These are phyloP conservation scores for Kalmanozyma brasiliensis DNA, from an alignment of 1,284 basidiomycete species.

Conservation along the genomic window DNA sequence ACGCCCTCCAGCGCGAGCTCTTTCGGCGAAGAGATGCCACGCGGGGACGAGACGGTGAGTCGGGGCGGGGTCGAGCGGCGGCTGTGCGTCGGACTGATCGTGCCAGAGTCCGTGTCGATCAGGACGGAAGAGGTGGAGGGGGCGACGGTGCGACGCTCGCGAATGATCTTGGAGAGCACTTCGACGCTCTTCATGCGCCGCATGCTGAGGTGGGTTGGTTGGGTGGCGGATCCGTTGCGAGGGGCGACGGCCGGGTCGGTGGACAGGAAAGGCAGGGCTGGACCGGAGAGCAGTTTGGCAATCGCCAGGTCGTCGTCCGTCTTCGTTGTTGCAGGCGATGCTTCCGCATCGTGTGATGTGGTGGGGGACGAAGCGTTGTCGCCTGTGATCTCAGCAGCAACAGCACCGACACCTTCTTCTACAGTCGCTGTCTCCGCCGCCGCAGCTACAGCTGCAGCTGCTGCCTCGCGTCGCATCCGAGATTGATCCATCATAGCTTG, in stretches of 20 bases:
- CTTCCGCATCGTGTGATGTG: neutral
- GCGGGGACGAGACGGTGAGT: slow-evolving; percentile 44
- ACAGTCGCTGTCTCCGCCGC: neutral
- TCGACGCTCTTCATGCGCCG: slow-evolving; percentile 51
- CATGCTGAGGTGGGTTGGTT: slow-evolving; percentile 37
- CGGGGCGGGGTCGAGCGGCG: slow-evolving; percentile 37
- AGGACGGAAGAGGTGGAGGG: neutral
- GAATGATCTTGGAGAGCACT: slow-evolving; percentile 42
- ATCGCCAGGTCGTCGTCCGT: slow-evolving; percentile 15
- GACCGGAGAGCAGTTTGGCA: slow-evolving; percentile 25
- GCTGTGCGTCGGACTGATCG: slow-evolving; percentile 28
- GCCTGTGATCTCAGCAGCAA: neutral
- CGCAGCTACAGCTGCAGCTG: slow-evolving; percentile 7
- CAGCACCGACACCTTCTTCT: neutral
- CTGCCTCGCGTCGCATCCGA: slow-evolving; percentile 17
- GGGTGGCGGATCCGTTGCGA: slow-evolving; percentile 41
- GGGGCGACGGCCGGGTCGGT: slow-evolving; percentile 45
- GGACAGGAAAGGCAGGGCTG: slow-evolving; percentile 38
- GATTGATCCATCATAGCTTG: slow-evolving; percentile 46
- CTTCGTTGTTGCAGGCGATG: neutral
- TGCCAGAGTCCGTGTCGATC: slow-evolving; percentile 11
- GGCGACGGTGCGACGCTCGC: slow-evolving; percentile 23
- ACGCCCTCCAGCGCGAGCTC: slow-evolving; percentile 31
- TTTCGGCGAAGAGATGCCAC: slow-evolving; percentile 46
- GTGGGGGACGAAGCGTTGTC: neutral